Base-by-base conservation (phyloP, 495 filamentous ascomycete genomes). In the Hypoxylon fragiforme region DNA sequence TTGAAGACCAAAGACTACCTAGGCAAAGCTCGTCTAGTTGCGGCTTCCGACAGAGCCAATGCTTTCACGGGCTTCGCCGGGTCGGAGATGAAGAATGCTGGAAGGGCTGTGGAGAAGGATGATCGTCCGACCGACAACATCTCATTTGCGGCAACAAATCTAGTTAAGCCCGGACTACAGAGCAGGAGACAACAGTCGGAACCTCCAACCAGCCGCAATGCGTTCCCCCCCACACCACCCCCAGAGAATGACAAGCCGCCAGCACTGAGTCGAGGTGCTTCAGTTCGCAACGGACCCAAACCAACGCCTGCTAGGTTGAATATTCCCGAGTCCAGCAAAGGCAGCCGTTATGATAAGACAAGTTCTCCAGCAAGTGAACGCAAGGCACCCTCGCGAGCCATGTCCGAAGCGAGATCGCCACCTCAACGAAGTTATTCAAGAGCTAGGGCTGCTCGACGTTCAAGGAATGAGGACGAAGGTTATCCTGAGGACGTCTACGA, bases 1-100 rank as follows among this genome's bases (percentile, higher is more conserved):
- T 78, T 99, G 57, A 95, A 96, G 73, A 85, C 89, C 16, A 97
- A 96, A 69, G 91, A 97, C 64, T 99, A 99, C 66, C 82, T 99
- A 3, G 94, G 94, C 24, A 97, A 96, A 67, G 90, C 95, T 13
- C 79, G 90, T 36, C 74, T 99, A 34, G 87, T 99, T n/a, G 94
- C 94, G 14, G 87, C 91, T n/a, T 86, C 91, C 12, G 91, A 96
- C 60, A 77, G 83, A 44, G 67, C 71, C 63, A 89, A 91, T 71
- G 81, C 85, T 12, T 90, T 88, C 63, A 88, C 87, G 7, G 87
- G 88, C 38, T 90, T 90, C 62, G 76, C 84, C 41, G 88, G 87
- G 35, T 76, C 86, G 6, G 89, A 92, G 61, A 80, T 87, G 57
- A 89, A 86, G 74, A 84, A 80, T 55, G 57, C 68, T 28, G 66